Percentiles rank a stretch among this genome's conserved stretches.
These are phyloP conservation scores for Roridomyces roridus DNA, from an alignment of 768 basidiomycete genomes.

Conservation along the genomic window DNA sequence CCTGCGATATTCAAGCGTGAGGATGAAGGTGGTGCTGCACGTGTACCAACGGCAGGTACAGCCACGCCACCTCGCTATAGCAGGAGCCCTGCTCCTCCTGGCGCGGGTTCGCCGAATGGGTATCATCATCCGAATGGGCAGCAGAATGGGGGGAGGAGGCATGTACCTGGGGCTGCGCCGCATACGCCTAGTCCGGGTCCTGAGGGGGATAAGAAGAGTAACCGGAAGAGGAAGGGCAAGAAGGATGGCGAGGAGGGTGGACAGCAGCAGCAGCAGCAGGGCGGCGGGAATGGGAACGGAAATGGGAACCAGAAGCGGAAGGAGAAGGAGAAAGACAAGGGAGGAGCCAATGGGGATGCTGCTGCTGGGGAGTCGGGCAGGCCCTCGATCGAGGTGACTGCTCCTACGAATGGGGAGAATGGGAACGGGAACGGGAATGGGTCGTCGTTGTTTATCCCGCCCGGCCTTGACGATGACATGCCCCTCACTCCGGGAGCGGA, in stretches of 20 bases:
- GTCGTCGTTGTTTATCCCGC: slow-evolving; percentile 23
- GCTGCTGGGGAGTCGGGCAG: slow-evolving; percentile 25
- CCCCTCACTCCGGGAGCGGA: slow-evolving; percentile 61
- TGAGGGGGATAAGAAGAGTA: slow-evolving; percentile 49
- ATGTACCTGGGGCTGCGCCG: slow-evolving; percentile 79
- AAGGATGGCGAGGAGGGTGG: slow-evolving; percentile 27
- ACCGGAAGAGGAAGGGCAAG: slow-evolving; percentile 66
- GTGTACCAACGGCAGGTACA: slow-evolving; percentile 54
- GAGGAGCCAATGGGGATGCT: slow-evolving; percentile 40
- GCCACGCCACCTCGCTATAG: slow-evolving; percentile 71
- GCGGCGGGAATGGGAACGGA: slow-evolving; percentile 11
- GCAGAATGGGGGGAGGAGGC: slow-evolving; percentile 52
- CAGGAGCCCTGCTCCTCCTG: slow-evolving; percentile 62
- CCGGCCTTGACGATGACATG: slow-evolving; percentile 32
- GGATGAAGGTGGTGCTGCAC: slow-evolving; percentile 80
- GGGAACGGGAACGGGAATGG: slow-evolving; percentile 23
- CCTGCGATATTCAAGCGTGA: slow-evolving; percentile 91
- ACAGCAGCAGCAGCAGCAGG: slow-evolving; percentile 41
- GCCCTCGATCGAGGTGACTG: slow-evolving; percentile 44
- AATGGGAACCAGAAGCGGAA: slow-evolving; percentile 36
- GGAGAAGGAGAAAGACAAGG: slow-evolving; percentile 40
- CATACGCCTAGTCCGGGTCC: slow-evolving; percentile 53
- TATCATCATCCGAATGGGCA: slow-evolving; percentile 44
- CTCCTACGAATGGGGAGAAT: slow-evolving; percentile 8
- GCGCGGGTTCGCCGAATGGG: slow-evolving; percentile 43